Base-by-base conservation (phyloP, 805 yeast genomes). In the Hanseniaspora taiwanica region DNA sequence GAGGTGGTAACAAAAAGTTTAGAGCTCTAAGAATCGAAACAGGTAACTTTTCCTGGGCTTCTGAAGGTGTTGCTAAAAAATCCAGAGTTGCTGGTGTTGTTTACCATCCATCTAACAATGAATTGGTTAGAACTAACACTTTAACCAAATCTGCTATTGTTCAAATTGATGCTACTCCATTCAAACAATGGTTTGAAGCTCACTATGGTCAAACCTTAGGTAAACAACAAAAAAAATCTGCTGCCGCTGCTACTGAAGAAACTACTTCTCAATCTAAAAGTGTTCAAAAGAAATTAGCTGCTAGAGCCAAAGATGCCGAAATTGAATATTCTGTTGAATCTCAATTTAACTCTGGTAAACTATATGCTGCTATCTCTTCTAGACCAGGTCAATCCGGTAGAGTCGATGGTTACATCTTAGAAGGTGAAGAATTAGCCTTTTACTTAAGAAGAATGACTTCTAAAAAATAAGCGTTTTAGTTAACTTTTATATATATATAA, bases 321-420 rank as follows among this genome's bases (percentile, higher is more conserved):
- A 75, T 86, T 61, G 96, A 87, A 73, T 68, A 74, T 53, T 79
- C 95, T 62, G 89, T 91, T 59, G 89, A 85, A 65, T 65, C 89
- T 63, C 98, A 91, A 78, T 91, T 91, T 82, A 80, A 81, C 70
- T 86, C 97, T 60, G 98, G 98, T 78, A 87, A 89, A 75, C 81
- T 91, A 64, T 91, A 91, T 78, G 98, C 98, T 70, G 77, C 76
- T 69, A 85, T 91, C 68, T 86, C 98, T 56, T 91, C 98, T 46
- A 86, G 98, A 80, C 98, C 98, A 70, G 98, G 98, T 72, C 98
- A 91, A 80, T 82, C 94, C 57, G 98, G 98, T 73, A 93, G 98
- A 78, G 81, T 86, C 75, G 98, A 91, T 71, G 98, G 98, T 74
- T 91, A 91, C 93, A 81, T 91, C 74, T 83, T 91, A 70, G 98